phyloP scores from a whole-genome alignment of 305 asterid species.

The Solanum hybrid region DNA sequence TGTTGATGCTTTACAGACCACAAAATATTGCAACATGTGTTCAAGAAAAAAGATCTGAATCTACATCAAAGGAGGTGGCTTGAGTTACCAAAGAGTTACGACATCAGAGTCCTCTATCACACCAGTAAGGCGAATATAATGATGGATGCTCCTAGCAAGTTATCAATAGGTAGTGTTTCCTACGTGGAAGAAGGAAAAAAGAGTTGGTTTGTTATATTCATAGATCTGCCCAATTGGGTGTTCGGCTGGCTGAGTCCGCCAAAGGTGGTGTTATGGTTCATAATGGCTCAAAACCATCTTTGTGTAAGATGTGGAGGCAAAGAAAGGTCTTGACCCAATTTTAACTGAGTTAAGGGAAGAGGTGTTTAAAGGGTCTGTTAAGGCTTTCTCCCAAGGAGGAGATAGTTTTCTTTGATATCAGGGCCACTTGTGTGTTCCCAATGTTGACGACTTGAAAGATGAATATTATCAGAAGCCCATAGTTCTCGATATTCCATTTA shows the following conservation, averaged over 20 bases:
- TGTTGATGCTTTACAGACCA: not conserved
- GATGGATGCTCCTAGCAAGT: not conserved
- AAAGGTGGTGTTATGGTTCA: not conserved
- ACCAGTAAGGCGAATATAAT: too few species aligned
- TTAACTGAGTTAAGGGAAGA: not conserved
- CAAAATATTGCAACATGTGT: not conserved
- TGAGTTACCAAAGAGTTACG: not conserved
- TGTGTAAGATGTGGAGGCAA: not conserved
- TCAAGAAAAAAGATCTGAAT: not conserved
- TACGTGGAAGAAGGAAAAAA: not conserved
- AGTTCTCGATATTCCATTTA: not conserved
- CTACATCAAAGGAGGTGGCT: not conserved
- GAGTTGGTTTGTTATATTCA: not conserved
- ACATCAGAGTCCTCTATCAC: not conserved
- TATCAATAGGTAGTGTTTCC: not conserved
- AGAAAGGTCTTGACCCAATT: not conserved
- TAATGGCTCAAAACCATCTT: not conserved
- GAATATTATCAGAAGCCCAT: not conserved
- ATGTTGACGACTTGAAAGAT: not conserved
- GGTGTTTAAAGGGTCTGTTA: not conserved
- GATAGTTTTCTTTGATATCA: not conserved
- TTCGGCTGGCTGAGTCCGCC: not conserved
- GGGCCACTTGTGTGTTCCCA: not conserved
- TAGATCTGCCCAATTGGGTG: not conserved
- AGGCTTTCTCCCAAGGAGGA: not conserved